These are phyloP conservation scores for Dichotomocladium elegans DNA, from an alignment of 371 early-diverging fungal genomes.

Conservation along the genomic window DNA sequence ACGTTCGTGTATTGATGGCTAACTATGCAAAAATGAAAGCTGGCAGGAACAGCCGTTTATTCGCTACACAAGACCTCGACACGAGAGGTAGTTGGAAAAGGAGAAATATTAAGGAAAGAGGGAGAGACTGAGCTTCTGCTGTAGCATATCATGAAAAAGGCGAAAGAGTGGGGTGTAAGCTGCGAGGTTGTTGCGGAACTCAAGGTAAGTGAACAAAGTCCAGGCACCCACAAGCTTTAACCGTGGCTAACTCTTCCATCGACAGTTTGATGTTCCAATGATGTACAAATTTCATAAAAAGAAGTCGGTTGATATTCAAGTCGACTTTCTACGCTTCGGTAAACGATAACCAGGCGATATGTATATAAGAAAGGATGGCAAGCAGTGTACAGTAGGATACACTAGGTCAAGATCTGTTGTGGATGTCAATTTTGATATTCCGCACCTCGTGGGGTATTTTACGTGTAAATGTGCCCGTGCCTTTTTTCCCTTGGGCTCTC, in stretches of 20 bases:
- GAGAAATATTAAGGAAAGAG: no score
- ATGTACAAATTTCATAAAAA: slow-evolving; percentile 87
- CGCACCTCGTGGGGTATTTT: background rate
- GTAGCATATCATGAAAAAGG: slow-evolving; percentile 69
- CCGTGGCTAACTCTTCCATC: background rate
- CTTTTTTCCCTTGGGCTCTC: no score
- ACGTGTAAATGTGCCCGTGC: no score
- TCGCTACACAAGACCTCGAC: slow-evolving; percentile 84
- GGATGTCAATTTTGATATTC: background rate
- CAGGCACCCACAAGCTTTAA: background rate
- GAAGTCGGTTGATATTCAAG: slow-evolving; percentile 71
- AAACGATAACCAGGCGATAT: no score
- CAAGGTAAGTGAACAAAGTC: slow-evolving; percentile 36
- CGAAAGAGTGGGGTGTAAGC: slow-evolving; percentile 70
- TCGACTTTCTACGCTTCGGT: slow-evolving; percentile 71
- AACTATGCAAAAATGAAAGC: no score
- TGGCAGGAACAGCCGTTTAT: slow-evolving; percentile 65
- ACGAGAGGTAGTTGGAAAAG: slow-evolving; percentile 59
- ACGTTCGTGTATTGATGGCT: background rate
- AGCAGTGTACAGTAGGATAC: no score
- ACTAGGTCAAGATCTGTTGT: no score
- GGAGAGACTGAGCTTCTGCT: no score
- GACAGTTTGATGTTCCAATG: slow-evolving; percentile 78
- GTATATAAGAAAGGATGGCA: no score
- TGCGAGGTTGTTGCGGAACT: slow-evolving; percentile 76